phyloP scores from a whole-genome alignment of 768 basidiomycete genomes.

The Ramaria sp. region DNA sequence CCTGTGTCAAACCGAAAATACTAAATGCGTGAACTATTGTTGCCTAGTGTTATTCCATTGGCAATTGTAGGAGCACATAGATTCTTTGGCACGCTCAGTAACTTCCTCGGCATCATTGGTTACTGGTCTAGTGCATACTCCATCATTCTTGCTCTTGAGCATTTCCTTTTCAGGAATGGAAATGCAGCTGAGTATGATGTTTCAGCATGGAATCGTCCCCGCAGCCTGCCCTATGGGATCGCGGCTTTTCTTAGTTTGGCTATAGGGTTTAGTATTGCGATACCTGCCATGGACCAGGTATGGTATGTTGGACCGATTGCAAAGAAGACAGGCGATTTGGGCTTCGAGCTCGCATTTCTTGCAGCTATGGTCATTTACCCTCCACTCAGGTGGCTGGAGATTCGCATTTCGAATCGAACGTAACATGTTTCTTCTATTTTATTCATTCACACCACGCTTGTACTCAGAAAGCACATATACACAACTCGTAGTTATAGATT shows the following conservation, averaged over 20 bases:
- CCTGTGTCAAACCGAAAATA: neutral
- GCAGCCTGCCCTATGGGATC: constrained; percentile 46
- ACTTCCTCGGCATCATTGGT: constrained; percentile 60
- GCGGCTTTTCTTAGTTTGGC: constrained; percentile 46
- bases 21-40: no score
- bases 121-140: constrained; percentile 44
- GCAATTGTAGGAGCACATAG: constrained; percentile 57
- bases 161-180: constrained; percentile 49
- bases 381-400: constrained; percentile 35
- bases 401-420: constrained; percentile 12
- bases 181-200: constrained; percentile 40
- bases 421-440: neutral
- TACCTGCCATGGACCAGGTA: constrained; percentile 61
- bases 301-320: constrained; percentile 69
- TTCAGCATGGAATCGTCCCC: constrained; percentile 42
- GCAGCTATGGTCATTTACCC: constrained; percentile 39
- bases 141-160: constrained; percentile 53
- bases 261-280: constrained; percentile 37
- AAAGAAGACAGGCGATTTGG: constrained; percentile 54
- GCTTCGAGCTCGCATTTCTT: constrained; percentile 49
- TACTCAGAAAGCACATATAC: no score
- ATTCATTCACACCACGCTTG: no score
- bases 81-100: constrained; percentile 53
- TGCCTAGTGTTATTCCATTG: constrained; percentile 48
- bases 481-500: no score